These are phyloP conservation scores for Alisma plantagoaquatica DNA, from an alignment of 106 monocot genomes.

Conservation along the genomic window DNA sequence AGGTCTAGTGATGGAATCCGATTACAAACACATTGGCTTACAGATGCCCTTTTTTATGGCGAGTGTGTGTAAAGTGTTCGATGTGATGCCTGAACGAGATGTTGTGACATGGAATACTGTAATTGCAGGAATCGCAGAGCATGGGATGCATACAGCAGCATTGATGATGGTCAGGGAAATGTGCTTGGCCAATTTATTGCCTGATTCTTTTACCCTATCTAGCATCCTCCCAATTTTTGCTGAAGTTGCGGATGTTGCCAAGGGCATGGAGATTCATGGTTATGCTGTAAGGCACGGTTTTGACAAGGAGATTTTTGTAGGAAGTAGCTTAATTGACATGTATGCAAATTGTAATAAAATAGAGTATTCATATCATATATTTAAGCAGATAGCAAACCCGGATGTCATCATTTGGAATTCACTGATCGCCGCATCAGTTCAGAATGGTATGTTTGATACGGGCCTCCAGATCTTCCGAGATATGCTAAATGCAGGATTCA, in stretches of 20 bases:
- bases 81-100: slow-evolving; percentile 51
- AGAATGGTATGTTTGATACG: slow-evolving; percentile 69
- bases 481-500: slow-evolving; percentile 34
- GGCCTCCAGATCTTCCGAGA: slow-evolving; percentile 51
- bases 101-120: slow-evolving; percentile 78
- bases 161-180: slow-evolving; percentile 54
- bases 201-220: slow-evolving; percentile 68
- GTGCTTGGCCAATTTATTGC: slow-evolving; percentile 32
- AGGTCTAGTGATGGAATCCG: no score
- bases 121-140: slow-evolving; percentile 39
- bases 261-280: slow-evolving; percentile 69
- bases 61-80: slow-evolving; percentile 45
- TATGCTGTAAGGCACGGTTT: slow-evolving; percentile 37
- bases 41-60: neutral
- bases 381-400: slow-evolving; percentile 20
- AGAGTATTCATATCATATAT: slow-evolving; percentile 41
- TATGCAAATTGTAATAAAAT: slow-evolving; percentile 64
- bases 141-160: slow-evolving; percentile 44
- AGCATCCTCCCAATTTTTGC: slow-evolving; percentile 74
- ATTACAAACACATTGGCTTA: no score
- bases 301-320: slow-evolving; percentile 48
- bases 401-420: slow-evolving; percentile 74
- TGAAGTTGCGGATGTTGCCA: slow-evolving; percentile 33
- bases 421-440: slow-evolving; percentile 65
- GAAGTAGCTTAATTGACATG: slow-evolving; percentile 79